Evolutionary conservation across 441 rosid genomes (phyloP), one percentile per base, ranked within the genome.

Genomic region (Daphne laureola): DNA sequence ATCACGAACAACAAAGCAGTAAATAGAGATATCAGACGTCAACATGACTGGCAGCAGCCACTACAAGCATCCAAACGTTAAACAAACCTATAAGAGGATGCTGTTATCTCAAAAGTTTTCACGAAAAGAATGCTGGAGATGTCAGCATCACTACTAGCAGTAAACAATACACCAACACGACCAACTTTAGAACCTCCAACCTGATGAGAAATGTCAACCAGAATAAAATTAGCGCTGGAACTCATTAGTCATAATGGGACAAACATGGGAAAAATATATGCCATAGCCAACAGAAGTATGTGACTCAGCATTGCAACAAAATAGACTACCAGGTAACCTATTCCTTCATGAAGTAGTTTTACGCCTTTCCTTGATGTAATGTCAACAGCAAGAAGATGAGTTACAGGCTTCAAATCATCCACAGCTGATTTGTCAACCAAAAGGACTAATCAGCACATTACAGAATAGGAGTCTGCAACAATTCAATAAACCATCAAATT

Each of bases 371-470:
- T 74, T 42, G 90, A 79, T 57, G 88, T 57, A 53, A 88, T 61
- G 66, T 88, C 92, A 70, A 81, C 84, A 64, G 75, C 80, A 54
- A 94, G 89, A 76, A 88, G 90, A 82, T 94, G 97, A 63, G 99
- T 86, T 54, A 94, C 97, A 43, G 96, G 82, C 80, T 90, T 94
- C 80, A 94, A 67, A 65, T 90, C 80, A 60, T 88, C 95, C 41
- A 72, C 42, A 58, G 90, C 98, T 94, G 84, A 71, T 64, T 46
- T 50, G 60, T 68, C 59, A 48, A 67, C 43, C 25, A 66, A 48
- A 57, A 53, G 51, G 59, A 63, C 35, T 49, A 44, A 43, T 65
- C 61, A 74, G 17, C 59, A 56, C 49, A 51, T 45, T 65, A 49
- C 23, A 67, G 54, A 35, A 60, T 40, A 35, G 66, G 58, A 64